Evolutionary conservation across 2,329 filamentous ascomycete species (phyloP).

Genomic region (Trichophyton mentagrophytes): DNA sequence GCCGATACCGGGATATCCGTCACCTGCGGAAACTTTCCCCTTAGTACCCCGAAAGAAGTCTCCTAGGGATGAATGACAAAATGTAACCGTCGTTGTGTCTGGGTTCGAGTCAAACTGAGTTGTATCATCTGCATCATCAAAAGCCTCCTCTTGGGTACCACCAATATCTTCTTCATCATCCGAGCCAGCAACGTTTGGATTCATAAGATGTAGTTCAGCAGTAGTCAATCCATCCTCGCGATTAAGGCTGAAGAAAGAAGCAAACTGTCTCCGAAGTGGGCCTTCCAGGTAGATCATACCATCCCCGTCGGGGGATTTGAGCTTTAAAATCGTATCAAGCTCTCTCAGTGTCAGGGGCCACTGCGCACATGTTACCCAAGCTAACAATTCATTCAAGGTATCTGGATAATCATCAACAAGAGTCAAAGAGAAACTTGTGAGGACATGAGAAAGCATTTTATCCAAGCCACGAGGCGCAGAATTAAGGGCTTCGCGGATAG

Average conservation of each 20-base stretch:
- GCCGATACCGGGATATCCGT: constrained; percentile 11
- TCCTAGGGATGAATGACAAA: constrained; percentile 18
- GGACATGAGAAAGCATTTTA: constrained; percentile 33
- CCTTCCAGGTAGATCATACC: constrained; percentile 27
- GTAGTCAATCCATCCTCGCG: constrained; percentile 29
- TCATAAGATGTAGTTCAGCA: constrained; percentile 12
- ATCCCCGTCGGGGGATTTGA: constrained; percentile 31
- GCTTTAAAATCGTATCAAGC: constrained; percentile 33
- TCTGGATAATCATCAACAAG: constrained; percentile 14
- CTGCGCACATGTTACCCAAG: constrained; percentile 37
- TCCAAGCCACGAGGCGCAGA: constrained; percentile 35
- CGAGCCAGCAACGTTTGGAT: not conserved
- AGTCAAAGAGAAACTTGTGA: constrained; percentile 27
- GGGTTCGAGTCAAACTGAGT: constrained; percentile 15
- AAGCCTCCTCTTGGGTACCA: not conserved
- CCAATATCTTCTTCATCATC: constrained; percentile 10
- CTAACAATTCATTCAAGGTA: constrained; percentile 37
- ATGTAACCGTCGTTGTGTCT: constrained; percentile 13
- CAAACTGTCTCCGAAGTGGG: constrained; percentile 34
- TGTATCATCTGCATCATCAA: constrained; percentile 8
- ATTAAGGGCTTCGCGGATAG: constrained; percentile 33
- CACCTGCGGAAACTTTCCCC: constrained; percentile 12
- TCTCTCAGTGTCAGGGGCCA: constrained; percentile 33
- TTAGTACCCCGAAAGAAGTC: constrained; percentile 15
- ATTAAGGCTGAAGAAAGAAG: constrained; percentile 37